Evolutionary conservation across 2,329 filamentous ascomycete genomes (phyloP).

Genomic region (Curvularia spicifera): DNA sequence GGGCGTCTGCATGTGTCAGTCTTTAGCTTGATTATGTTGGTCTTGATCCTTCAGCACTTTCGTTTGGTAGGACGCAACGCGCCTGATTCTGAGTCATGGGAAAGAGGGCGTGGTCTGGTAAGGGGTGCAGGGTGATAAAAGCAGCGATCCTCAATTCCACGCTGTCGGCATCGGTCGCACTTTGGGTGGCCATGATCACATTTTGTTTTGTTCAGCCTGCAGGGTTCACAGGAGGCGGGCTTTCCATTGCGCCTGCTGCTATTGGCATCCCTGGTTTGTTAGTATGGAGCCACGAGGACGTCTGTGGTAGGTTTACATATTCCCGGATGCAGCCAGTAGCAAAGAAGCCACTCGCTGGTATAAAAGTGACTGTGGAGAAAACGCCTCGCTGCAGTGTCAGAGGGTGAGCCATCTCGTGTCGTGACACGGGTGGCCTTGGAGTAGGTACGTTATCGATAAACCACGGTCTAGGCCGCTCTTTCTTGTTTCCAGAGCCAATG

Average conservation of each 20-base stretch:
- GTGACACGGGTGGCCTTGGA: not conserved
- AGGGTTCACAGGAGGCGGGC: conserved; percentile 44
- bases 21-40: not conserved
- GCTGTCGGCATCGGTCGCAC: conserved; percentile 43
- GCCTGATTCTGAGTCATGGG: conserved; percentile 21
- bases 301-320: conserved; percentile 7
- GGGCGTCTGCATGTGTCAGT: conserved; percentile 27
- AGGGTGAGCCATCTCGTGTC: not conserved
- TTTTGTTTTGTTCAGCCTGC: conserved; percentile 43
- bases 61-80: conserved; percentile 32
- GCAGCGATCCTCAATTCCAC: conserved; percentile 43
- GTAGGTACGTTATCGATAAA: conserved; percentile 3
- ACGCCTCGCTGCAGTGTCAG: not conserved
- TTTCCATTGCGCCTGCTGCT: conserved; percentile 44
- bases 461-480: not conserved
- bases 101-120: conserved; percentile 33
- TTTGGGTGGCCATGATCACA: conserved; percentile 44
- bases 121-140: conserved; percentile 48
- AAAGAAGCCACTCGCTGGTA: not conserved
- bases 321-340: not conserved
- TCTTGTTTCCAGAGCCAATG: not conserved
- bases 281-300: conserved; percentile 8
- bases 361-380: not conserved
- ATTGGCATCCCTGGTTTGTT: conserved; percentile 29
- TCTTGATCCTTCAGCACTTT: conserved; percentile 29